Conservation (phyloP, 1,284 basidiomycete species). For the Cerioporus squamosus region DNA sequence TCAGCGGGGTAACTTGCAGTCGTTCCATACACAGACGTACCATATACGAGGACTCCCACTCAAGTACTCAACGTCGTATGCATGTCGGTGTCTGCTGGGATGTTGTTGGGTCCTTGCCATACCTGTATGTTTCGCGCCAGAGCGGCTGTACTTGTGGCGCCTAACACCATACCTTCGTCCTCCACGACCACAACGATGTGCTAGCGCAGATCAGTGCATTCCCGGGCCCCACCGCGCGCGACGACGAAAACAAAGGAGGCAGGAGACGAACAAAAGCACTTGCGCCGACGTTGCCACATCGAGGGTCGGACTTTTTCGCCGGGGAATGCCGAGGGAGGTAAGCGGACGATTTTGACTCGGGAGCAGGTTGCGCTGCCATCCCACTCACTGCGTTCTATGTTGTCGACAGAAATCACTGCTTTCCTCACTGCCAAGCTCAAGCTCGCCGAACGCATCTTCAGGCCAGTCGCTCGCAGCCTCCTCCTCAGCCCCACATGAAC, state of each 20-base stretch:
- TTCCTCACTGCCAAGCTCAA: constrained; percentile 18
- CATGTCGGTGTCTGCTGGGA: too few relatives aligned
- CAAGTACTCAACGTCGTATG: too few relatives aligned
- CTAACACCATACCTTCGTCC: background rate
- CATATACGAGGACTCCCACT: too few relatives aligned
- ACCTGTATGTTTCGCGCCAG: too few relatives aligned
- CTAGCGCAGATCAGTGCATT: background rate
- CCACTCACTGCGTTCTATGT: constrained; percentile 21
- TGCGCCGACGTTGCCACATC: constrained; percentile 6
- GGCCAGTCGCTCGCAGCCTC: constrained; percentile 6
- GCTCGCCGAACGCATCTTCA: constrained; percentile 21
- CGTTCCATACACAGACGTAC: too few relatives aligned
- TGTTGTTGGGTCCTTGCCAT: too few relatives aligned
- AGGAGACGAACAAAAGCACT: constrained; percentile 4
- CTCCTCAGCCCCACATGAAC: constrained; percentile 22
- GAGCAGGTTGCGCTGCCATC: background rate
- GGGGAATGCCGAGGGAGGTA: constrained; percentile 19
- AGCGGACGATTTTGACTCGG: constrained; percentile 23
- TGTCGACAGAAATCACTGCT: constrained; percentile 23
- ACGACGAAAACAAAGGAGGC: background rate
- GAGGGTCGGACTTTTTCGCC: constrained; percentile 16
- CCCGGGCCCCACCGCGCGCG: background rate
- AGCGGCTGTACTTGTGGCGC: too few relatives aligned
- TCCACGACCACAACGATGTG: background rate
- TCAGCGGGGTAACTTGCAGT: too few relatives aligned